These are phyloP conservation scores for Ogataea nakhonphanomensis DNA, from an alignment of 805 yeast species.

Conservation along the genomic window DNA sequence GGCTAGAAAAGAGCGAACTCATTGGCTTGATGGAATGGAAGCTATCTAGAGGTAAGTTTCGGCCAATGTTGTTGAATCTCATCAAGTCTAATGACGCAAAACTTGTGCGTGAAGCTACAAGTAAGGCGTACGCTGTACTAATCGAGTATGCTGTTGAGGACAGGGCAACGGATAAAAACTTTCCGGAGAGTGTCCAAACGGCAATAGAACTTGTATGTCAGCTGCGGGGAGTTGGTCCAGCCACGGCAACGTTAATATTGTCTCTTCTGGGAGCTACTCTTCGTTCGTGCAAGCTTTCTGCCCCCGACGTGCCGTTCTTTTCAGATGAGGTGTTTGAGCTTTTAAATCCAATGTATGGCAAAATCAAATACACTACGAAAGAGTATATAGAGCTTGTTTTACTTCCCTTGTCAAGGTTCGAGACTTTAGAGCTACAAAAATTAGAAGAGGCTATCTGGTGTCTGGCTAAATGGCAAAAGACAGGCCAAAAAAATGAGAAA, in stretches of 20 bases:
- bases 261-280: slow-evolving; percentile 30
- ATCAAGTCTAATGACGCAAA: slow-evolving; percentile 36
- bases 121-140: slow-evolving; percentile 26
- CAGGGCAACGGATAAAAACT: slow-evolving; percentile 10
- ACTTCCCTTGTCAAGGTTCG: slow-evolving; percentile 10
- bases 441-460: slow-evolving; percentile 16
- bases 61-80: slow-evolving; percentile 42
- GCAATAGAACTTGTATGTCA: slow-evolving; percentile 34
- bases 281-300: background rate
- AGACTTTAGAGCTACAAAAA: slow-evolving; percentile 2
- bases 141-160: slow-evolving; percentile 2
- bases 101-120: slow-evolving; percentile 32
- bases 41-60: slow-evolving; percentile 40
- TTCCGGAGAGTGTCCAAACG: slow-evolving; percentile 22
- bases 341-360: slow-evolving; percentile 27
- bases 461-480: background rate
- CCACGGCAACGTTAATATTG: slow-evolving; percentile 43
- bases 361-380: slow-evolving; percentile 38
- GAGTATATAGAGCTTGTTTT: slow-evolving; percentile 40
- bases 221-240: slow-evolving; percentile 48
- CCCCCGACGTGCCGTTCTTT: slow-evolving; percentile 40
- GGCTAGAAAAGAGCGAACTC: slow-evolving; percentile 39
- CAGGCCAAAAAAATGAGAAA: background rate
- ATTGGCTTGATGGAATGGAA: slow-evolving; percentile 47
- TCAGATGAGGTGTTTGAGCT: slow-evolving; percentile 46